Evolutionary conservation across 192 early-diverging fungal species (phyloP), one percentile per base, ranked within the genome.

Genomic region (Jimgerdemannia lactiflua): DNA sequence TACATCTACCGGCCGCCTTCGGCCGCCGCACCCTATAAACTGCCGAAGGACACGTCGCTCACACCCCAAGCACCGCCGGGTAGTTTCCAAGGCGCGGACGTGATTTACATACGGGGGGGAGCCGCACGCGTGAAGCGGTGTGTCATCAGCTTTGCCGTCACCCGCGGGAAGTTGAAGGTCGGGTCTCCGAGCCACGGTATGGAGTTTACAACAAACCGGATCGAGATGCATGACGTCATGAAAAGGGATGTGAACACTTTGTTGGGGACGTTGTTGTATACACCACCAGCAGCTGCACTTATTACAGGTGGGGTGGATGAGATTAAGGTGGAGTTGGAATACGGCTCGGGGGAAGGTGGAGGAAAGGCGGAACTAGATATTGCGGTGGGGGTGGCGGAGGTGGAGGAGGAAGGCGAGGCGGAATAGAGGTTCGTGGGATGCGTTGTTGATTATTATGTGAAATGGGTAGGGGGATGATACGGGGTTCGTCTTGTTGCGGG

Each of bases 91-190:
- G 88, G 88, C 1, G 69, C 87, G 11, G 79, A 87, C 70, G 78
- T 82, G 0, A 77, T 89, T 3, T 89, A 84, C 77, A 66, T 87
- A 14, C 79, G 86, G 18, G 88, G 86, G 69, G 74, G 78, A 7
- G 76, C 83, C 14, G 70, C 74, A 17, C 74, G 11, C 10, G 40
- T 69, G 4, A 68, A 49, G 7, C 39, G 78, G 39, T 72, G 75
- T 3, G 71, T 43, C 3, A 69, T 85, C 29, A 73, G 73, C 10
- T 39, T 78, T 0, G 70, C 73, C 2, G 72, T 69, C 9, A 64
- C 73, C 0, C 68, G 68, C 19, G 82, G 82, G 4, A 78, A 72
- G 67, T 39, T 69, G 4, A 71, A 70, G 64, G 70, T 81, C 43
- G 71, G 70, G 6, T 43, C 72, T 70, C 20, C 49, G 49, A 59